Evolutionary conservation across 345 rosid genomes (phyloP), one percentile per base, ranked within the genome.

Genomic region (Ceriops decandra): DNA sequence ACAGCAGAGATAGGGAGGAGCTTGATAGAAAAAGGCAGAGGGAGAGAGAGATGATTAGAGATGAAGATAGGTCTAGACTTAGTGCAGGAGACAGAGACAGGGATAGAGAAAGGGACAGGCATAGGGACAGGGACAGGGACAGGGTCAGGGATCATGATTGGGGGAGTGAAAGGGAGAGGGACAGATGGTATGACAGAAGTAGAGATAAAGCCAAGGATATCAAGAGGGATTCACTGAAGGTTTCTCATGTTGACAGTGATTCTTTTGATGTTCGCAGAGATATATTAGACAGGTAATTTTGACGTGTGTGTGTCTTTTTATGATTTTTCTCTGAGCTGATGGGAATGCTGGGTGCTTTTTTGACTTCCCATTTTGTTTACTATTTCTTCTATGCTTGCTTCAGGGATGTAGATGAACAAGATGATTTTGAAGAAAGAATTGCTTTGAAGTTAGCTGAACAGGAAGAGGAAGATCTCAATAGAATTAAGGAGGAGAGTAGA

Each of bases 401-500:
- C 74, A 87, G 86, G 64, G 79, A 82, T 64, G 87, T 84, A 59
- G 85, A 82, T 72, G 91, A 76, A 62, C 80, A 80, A 72, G 83
- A 81, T 72, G 93, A 90, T 76, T 82, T 82, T 76, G 95, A 92
- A 28, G 89, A 85, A 72, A 77, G 81, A 60, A 60, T 88, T 76
- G 17, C 79, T 4, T 79, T 93, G 69, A 76, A 83, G 80, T 79
- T 78, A 73, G 91, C 84, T 60, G 96, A 87, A 68, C 85, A 82
- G 67, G 97, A 89, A 77, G 97, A 88, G 72, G 98, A 91, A 22
- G 92, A 95, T 72, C 70, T 95, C n/a, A 81, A 86, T 62, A 88
- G 82, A 80, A 84, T 95, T 42, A 95, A 82, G 86, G 96, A 88
- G 80, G 95, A 92, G 82, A 95, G 99, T 76, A 87, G 96, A 83